phyloP scores from a whole-genome alignment of 1,284 basidiomycete genomes.

The Porodaedalea pini region DNA sequence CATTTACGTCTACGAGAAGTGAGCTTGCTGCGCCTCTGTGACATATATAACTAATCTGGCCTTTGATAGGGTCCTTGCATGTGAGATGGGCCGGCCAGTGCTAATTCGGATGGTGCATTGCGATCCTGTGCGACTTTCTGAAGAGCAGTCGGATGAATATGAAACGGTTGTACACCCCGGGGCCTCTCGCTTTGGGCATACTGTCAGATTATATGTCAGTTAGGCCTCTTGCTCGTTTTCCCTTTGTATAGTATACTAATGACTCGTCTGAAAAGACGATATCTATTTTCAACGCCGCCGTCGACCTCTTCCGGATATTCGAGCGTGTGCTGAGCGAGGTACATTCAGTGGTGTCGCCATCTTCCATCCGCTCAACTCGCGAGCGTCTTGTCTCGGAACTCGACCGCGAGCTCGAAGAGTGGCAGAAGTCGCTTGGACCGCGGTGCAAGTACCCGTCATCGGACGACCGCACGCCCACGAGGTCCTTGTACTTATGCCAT shows the following conservation, averaged over 20 bases:
- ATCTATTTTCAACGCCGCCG: slow-evolving; percentile 21
- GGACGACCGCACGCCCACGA: slow-evolving; percentile 15
- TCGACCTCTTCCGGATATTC: slow-evolving; percentile 21
- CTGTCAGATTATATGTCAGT: slow-evolving; percentile 19
- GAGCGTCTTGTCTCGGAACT: slow-evolving; percentile 17
- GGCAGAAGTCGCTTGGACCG: slow-evolving; percentile 13
- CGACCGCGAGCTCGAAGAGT: slow-evolving; percentile 19
- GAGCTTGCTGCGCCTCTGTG: not conserved
- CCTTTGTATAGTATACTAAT: not conserved
- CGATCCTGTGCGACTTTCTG: slow-evolving; percentile 19
- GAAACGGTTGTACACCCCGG: slow-evolving; percentile 17
- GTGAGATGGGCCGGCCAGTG: slow-evolving; percentile 21
- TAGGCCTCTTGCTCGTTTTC: not conserved
- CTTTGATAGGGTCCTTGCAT: slow-evolving; percentile 15
- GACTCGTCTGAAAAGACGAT: slow-evolving; percentile 15
- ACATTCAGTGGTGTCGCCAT: slow-evolving; percentile 11
- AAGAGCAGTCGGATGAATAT: slow-evolving; percentile 22
- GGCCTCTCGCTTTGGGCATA: slow-evolving; percentile 2
- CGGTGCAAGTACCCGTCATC: slow-evolving; percentile 15
- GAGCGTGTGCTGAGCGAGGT: slow-evolving; percentile 19
- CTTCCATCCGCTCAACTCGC: slow-evolving; percentile 14
- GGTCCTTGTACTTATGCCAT: slow-evolving; percentile 19
- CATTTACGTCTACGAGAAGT: slow-evolving; percentile 22
- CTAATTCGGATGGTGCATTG: slow-evolving; percentile 20
- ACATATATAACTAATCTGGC: not conserved